phyloP scores from a whole-genome alignment of 192 early-diverging fungal species.

The Backusella sp. region DNA sequence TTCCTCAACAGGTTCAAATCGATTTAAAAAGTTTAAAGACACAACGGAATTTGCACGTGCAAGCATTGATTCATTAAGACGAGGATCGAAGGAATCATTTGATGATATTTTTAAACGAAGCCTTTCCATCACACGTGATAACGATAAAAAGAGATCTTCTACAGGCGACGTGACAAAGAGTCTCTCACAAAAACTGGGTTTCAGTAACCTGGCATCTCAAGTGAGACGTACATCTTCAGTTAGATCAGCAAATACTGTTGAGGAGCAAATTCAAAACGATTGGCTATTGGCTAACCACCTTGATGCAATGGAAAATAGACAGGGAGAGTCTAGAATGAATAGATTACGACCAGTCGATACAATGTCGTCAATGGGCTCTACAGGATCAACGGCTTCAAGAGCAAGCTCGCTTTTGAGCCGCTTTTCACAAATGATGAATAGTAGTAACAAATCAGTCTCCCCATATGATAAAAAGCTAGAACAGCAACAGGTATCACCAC shows the following conservation, averaged over 20 bases:
- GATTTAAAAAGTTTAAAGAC: conserved; percentile 23
- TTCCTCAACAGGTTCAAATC: conserved; percentile 20
- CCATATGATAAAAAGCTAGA: not conserved
- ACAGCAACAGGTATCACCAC: not conserved
- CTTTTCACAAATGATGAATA: conserved; percentile 14
- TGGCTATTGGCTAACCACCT: conserved; percentile 8
- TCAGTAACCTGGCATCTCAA: conserved; percentile 13
- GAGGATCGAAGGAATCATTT: conserved; percentile 29
- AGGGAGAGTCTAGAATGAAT: not conserved
- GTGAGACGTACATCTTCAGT: conserved; percentile 11
- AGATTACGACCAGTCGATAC: not conserved
- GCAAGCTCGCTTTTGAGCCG: not conserved
- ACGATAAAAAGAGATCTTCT: conserved; percentile 10
- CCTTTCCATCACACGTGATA: conserved; percentile 12
- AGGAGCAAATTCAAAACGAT: conserved; percentile 4
- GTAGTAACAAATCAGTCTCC: not conserved
- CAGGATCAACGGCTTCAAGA: not conserved
- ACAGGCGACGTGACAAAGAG: conserved; percentile 12
- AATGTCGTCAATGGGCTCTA: not conserved
- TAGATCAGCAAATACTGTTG: not conserved
- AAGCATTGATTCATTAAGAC: conserved; percentile 25
- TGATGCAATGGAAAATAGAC: not conserved
- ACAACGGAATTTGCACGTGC: conserved; percentile 31
- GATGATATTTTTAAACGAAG: conserved; percentile 28
- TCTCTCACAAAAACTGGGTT: conserved; percentile 21